Evolutionary conservation across 2,329 filamentous ascomycete species (phyloP).

Genomic region (Botrytis paeoniae): DNA sequence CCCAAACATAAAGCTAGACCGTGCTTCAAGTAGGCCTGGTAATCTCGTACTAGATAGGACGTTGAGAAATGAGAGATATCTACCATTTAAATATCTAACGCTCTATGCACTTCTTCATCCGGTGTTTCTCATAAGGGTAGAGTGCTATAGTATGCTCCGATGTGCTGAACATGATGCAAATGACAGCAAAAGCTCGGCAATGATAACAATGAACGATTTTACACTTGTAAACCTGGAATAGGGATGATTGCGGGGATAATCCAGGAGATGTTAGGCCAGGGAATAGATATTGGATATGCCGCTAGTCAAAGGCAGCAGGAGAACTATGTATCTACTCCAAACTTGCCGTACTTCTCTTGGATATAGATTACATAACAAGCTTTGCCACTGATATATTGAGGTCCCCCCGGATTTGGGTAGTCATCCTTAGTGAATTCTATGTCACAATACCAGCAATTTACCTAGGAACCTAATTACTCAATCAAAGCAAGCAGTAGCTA

Average conservation of each 20-base stretch:
- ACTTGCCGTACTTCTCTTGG: neutral
- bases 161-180: too few species aligned
- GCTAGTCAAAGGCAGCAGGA: neutral
- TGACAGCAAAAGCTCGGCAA: too few species aligned
- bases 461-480: neutral
- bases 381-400: neutral
- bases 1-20: neutral
- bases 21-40: neutral
- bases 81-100: accelerated
- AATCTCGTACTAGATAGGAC: neutral
- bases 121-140: accelerated
- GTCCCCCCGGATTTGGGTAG: neutral
- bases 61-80: accelerated
- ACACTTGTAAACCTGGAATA: too few species aligned
- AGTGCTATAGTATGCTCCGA: neutral
- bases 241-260: accelerated
- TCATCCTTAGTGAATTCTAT: neutral
- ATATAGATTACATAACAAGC: neutral
- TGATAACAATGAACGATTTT: neutral
- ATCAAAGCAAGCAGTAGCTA: neutral
- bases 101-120: neutral
- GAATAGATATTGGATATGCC: too few species aligned
- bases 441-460: neutral
- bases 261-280: too few species aligned
- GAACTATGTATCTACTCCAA: too few species aligned